phyloP scores from a whole-genome alignment of 179 eudicot species.

The Camellia oleifera region DNA sequence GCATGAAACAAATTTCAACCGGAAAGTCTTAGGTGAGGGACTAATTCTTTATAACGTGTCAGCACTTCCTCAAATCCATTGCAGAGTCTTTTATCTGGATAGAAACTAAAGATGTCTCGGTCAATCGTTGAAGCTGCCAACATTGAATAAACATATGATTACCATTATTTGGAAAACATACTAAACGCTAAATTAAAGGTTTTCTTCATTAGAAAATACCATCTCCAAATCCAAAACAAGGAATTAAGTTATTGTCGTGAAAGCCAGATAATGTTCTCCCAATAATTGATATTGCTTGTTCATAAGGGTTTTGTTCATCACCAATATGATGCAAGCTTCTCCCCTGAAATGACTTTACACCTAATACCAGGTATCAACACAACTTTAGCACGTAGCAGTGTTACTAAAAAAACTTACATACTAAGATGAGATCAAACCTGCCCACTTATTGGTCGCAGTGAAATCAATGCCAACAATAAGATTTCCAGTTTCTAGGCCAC shows the following conservation, averaged over 20 bases:
- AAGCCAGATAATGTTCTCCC: not conserved
- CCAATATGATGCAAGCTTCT: slow-evolving; percentile 4
- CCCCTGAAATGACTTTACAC: not conserved
- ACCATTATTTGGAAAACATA: not conserved
- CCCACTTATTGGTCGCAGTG: slow-evolving; percentile 83
- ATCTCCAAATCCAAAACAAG: slow-evolving; percentile 19
- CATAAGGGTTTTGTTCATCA: not conserved
- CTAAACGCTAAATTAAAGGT: not conserved
- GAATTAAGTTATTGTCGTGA: slow-evolving; percentile 11
- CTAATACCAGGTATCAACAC: not conserved
- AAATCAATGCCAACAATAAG: slow-evolving; percentile 91
- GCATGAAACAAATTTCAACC: not conserved
- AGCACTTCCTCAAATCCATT: slow-evolving; percentile 14
- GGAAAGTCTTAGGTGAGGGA: not conserved
- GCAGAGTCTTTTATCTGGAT: not conserved
- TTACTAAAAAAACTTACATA: not conserved
- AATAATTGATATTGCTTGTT: slow-evolving; percentile 13
- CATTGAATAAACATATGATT: not conserved
- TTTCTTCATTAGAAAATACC: not conserved
- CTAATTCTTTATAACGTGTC: slow-evolving; percentile 3
- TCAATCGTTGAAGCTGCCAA: slow-evolving; percentile 7
- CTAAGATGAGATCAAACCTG: not conserved
- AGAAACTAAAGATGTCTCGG: slow-evolving; percentile 3
- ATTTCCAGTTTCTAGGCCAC: slow-evolving; percentile 91
- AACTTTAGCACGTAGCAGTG: not conserved